phyloP scores from a whole-genome alignment of 2,329 filamentous ascomycete species.

The Pyrenochaeta sp. region DNA sequence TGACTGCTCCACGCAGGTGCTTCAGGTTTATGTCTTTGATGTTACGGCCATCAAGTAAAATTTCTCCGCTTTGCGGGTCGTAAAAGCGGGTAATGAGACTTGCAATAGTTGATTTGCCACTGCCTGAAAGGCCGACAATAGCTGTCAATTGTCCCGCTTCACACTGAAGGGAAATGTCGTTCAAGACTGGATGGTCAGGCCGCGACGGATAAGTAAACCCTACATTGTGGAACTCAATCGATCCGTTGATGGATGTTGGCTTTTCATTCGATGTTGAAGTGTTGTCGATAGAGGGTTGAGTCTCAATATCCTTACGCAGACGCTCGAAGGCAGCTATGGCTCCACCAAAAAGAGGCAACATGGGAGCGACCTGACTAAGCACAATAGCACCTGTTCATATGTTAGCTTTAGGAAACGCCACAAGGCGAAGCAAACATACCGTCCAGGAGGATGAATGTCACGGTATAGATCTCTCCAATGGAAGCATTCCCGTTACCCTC shows the following conservation, averaged over 20 bases:
- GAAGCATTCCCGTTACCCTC: slow-evolving; percentile 41
- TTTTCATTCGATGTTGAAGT: slow-evolving; percentile 39
- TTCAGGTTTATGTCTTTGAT: slow-evolving; percentile 48
- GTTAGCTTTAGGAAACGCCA: slow-evolving; percentile 8
- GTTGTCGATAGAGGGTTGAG: slow-evolving; percentile 49
- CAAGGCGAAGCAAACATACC: slow-evolving; percentile 32
- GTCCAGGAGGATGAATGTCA: slow-evolving; percentile 64
- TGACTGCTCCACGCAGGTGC: slow-evolving; percentile 46
- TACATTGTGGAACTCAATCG: slow-evolving; percentile 49
- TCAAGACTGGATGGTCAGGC: slow-evolving; percentile 49
- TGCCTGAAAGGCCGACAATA: slow-evolving; percentile 53
- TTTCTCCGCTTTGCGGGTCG: slow-evolving; percentile 60
- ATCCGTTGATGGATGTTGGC: slow-evolving; percentile 54
- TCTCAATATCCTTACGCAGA: slow-evolving; percentile 65
- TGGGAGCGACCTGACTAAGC: slow-evolving; percentile 55
- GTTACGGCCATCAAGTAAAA: slow-evolving; percentile 63
- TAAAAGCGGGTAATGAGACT: slow-evolving; percentile 50
- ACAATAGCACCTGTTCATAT: slow-evolving; percentile 52
- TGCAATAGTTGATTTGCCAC: slow-evolving; percentile 53
- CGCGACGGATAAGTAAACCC: slow-evolving; percentile 53
- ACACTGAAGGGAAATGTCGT: slow-evolving; percentile 46
- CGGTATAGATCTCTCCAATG: slow-evolving; percentile 61
- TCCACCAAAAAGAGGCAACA: slow-evolving; percentile 59
- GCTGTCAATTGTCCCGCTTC: slow-evolving; percentile 51
- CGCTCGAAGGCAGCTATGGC: slow-evolving; percentile 64